Evolutionary conservation across 1,139 yeast species (phyloP).

Genomic region (Hyphopichia fennica): DNA sequence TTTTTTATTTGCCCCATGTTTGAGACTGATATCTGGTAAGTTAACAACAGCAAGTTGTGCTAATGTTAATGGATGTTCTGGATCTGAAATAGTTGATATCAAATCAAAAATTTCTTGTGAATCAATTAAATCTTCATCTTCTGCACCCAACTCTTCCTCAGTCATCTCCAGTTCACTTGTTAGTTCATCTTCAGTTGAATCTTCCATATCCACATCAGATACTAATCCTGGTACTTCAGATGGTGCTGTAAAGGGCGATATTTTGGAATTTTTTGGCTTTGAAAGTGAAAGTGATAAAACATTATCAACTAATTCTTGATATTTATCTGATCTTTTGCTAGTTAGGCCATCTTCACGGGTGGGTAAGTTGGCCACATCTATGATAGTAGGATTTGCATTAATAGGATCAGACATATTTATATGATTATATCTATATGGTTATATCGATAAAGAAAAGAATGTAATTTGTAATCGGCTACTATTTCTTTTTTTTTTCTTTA

Average conservation of each 20-base stretch:
- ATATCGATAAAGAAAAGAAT: neutral
- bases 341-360: conserved; percentile 46
- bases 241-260: neutral
- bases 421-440: neutral
- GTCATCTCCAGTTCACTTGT: conserved; percentile 5
- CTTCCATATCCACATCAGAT: conserved; percentile 24
- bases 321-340: conserved; percentile 6
- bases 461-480: no score
- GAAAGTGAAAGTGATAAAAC: conserved; percentile 25
- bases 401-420: conserved; percentile 65
- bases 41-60: conserved; percentile 96
- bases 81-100: conserved; percentile 89
- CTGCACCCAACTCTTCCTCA: conserved; percentile 27
- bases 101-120: conserved; percentile 59
- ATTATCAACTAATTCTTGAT: conserved; percentile 19
- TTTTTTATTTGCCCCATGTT: conserved; percentile 48
- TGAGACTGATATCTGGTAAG: conserved; percentile 72
- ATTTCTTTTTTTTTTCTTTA: no score
- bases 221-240: conserved; percentile 24
- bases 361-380: conserved; percentile 77
- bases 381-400: conserved; percentile 87
- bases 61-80: conserved; percentile 93
- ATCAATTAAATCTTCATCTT: conserved; percentile 69
- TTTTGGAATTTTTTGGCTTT: conserved; percentile 1
- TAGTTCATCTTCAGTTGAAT: conserved; percentile 15